Base-by-base conservation (phyloP, 2,329 filamentous ascomycete species). In the Corynespora cassiicola region DNA sequence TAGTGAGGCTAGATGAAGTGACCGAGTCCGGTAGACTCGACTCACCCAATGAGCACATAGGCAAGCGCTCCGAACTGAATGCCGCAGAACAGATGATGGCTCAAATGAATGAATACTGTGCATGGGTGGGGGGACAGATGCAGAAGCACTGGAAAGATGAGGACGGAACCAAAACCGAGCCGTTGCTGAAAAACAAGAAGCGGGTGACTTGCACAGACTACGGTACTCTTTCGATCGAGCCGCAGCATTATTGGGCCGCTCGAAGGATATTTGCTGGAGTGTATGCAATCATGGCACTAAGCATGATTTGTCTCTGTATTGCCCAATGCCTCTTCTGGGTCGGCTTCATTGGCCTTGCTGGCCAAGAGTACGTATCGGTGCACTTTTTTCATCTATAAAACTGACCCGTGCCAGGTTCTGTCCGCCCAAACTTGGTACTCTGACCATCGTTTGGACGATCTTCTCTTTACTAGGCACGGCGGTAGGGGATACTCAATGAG, bases 251-350 rank as follows among this genome's bases (percentile, higher is more conserved):
- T 21, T 27, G 12, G 16, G 18, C 23, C 19, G 26, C 27, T 21
- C 26, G 36, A 33, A 40, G 34, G 35, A 32, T 27, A 34, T 36
- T 44, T 11, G 33, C 28, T 16, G 45, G 29, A 25, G 18, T 52
- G 16, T 48, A 40, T 39, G 24, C 31, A 18, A 16, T 54, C 30
- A 41, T 39, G 18, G 28, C 41, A 10, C 28, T 45, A n/a, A 46
- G 30, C 32, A 52, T 52, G 45, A 9, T 56, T 25, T 26, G 53
- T 33, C 44, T 63, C 30, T 63, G 54, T 52, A 28, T 54, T 33
- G 44, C 52, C 7, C 60, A 62, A 43, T 61, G 57, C 52, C n/a
- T 58, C 25, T 64, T 64, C 38, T 64, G 60, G 61, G 26, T 7
- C 15, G 61, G 60, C 20, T 60, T 59, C 31, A 51, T 64, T 31